Evolutionary conservation across 2,329 filamentous ascomycete species (phyloP), one percentile per base, ranked within the genome.

Genomic region (Hymenoscyphus infarciens): DNA sequence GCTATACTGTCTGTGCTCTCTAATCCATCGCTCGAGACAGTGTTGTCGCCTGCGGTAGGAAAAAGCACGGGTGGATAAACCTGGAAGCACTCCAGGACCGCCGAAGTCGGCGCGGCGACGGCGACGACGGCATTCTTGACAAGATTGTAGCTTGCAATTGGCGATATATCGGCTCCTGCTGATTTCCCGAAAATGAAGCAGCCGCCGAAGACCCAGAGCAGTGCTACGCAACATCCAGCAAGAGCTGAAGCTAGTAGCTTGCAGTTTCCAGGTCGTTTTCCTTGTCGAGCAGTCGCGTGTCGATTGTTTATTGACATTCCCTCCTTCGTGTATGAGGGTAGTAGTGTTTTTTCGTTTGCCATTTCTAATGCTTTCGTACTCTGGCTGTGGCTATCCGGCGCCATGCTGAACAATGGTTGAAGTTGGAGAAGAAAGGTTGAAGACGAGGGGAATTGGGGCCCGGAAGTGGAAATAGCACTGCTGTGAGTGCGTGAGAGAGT

Each of bases 41-140:
- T 75, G 59, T 76, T 69, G 68, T 78, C 76, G 64, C 74, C 74
- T 52, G 77, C 63, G 7, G 75, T 66, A 0, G 82, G 81, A 22
- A 79, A 82, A 61, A 85, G 74, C 2, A 92, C 82, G 1, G 89
- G 89, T 67, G 85, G 83, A 59, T 87, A 83, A 16, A 91, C 84
- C 75, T 92, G 83, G 69, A 92, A 87, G 70, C 87, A 88, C 68
- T 88, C 80, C 59, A 89, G 77, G 29, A 79, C 68, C 16, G 64
- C 61, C 7, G 68, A 60, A 3, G 67, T 64, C 16, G 72, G 60
- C 8, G 70, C 56, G 60, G 70, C 61, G 39, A 71, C 35, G 13
- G 71, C 54, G 35, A 67, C 57, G 52, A 66, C 61, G 33, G 63
- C 66, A 63, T 72, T 57, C 62, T 68, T 70, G n/a, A 70, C 65